These are phyloP conservation scores for Aspergillus egyptiacus DNA, from an alignment of 495 filamentous ascomycete genomes.

Conservation along the genomic window DNA sequence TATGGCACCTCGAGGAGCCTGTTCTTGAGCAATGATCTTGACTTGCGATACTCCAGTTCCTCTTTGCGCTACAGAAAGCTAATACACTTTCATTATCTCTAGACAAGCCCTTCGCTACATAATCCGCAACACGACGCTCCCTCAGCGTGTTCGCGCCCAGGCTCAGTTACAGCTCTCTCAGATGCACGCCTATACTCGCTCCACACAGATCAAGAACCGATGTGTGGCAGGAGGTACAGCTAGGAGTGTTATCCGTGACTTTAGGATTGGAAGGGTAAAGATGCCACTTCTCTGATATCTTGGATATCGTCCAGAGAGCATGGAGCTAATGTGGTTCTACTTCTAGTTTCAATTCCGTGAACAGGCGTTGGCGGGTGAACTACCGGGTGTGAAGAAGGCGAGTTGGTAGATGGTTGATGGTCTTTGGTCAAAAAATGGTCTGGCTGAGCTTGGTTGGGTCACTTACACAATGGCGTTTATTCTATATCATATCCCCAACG, in stretches of 20 bases:
- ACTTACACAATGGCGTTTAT: conserved; percentile 30
- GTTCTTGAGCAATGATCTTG: not conserved
- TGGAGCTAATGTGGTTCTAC: conserved; percentile 25
- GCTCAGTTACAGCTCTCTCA: conserved; percentile 87
- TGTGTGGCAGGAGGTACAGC: conserved; percentile 85
- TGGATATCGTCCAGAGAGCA: not conserved
- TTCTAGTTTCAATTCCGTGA: conserved; percentile 83
- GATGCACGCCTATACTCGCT: conserved; percentile 91
- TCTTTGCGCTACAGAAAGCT: not conserved
- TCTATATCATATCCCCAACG: conserved; percentile 21
- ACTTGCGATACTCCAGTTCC: not conserved
- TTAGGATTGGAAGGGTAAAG: conserved; percentile 82
- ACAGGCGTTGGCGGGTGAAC: conserved; percentile 77
- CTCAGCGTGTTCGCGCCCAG: conserved; percentile 71
- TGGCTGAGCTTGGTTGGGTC: conserved; percentile 19
- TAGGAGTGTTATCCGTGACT: conserved; percentile 80
- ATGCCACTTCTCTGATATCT: not conserved
- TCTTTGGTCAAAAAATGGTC: conserved; percentile 10
- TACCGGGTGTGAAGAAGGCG: conserved; percentile 93
- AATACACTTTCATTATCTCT: conserved; percentile 5
- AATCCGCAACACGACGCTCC: conserved; percentile 84
- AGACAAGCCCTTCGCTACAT: conserved; percentile 96
- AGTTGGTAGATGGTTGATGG: conserved; percentile 60
- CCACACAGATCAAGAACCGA: conserved; percentile 88
- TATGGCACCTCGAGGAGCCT: conserved; percentile 33